Evolutionary conservation across 176 grass and related monocot genomes (phyloP).

Genomic region (Cenchrus americanus): DNA sequence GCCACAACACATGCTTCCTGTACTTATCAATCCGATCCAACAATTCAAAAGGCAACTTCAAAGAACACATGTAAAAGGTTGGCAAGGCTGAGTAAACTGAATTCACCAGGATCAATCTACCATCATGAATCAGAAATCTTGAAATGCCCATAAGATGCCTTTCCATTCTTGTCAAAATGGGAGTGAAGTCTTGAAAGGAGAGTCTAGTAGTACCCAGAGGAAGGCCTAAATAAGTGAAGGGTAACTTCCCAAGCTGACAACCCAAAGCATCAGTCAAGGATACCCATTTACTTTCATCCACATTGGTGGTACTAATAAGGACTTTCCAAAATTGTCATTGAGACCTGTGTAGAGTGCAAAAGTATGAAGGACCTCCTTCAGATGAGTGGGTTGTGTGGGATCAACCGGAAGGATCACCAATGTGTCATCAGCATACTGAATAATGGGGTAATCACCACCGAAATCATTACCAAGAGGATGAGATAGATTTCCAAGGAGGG

Average conservation of each 20-base stretch:
- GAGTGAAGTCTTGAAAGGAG: neutral
- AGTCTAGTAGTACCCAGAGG: neutral
- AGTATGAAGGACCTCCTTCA: neutral
- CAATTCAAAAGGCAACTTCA: too few species aligned
- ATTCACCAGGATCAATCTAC: too few species aligned
- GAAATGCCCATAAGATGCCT: neutral
- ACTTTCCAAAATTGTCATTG: neutral
- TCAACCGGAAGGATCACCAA: accelerated
- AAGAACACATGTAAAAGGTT: too few species aligned
- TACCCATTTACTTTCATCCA: neutral
- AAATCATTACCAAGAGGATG: too few species aligned
- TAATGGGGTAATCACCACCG: too few species aligned
- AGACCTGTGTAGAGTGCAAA: neutral
- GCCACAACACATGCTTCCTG: too few species aligned
- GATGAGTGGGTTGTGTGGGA: too few species aligned
- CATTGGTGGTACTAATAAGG: neutral
- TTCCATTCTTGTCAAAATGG: neutral
- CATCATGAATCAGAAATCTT: too few species aligned
- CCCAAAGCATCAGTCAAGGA: neutral
- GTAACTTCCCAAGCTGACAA: neutral
- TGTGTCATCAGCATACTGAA: too few species aligned
- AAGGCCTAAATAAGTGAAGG: neutral
- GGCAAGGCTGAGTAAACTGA: too few species aligned
- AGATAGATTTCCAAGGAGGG: accelerated
- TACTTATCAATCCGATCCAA: too few species aligned